Percentiles rank a stretch among this genome's conserved stretches.
These are phyloP conservation scores for Hirschioporus abietinus DNA, from an alignment of 768 basidiomycete species.

Conservation along the genomic window DNA sequence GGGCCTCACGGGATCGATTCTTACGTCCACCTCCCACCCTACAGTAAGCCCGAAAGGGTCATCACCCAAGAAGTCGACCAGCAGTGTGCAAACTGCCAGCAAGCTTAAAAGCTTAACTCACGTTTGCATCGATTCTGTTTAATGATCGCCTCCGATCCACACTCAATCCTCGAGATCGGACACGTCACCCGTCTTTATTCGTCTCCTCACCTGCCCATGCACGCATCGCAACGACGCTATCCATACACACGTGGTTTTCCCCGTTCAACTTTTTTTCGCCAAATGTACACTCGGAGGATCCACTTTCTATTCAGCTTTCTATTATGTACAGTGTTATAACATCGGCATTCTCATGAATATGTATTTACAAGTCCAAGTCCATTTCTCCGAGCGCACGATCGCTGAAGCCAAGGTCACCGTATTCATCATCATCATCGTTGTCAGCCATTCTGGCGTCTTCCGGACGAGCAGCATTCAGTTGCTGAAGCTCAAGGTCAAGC, in stretches of 20 bases:
- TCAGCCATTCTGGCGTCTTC: constrained; percentile 30
- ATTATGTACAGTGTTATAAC: constrained; percentile 4
- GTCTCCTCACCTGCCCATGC: constrained; percentile 4
- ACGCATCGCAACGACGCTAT: constrained; percentile 5
- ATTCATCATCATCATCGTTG: constrained; percentile 52
- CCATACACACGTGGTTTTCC: background rate
- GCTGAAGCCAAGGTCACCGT: constrained; percentile 57
- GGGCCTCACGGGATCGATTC: background rate
- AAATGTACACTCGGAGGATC: background rate
- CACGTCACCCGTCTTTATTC: background rate
- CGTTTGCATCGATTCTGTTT: constrained; percentile 25
- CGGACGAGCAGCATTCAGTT: constrained; percentile 25
- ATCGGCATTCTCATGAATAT: constrained; percentile 5
- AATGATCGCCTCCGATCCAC: constrained; percentile 36
- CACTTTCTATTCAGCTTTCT: constrained; percentile 1
- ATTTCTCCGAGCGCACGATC: constrained; percentile 58
- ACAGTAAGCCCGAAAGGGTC: constrained; percentile 51
- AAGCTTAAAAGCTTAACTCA: constrained; percentile 3
- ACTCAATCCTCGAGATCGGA: constrained; percentile 5
- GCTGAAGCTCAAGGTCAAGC: constrained; percentile 46
- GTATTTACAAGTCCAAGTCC: constrained; percentile 33
- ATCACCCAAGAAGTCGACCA: constrained; percentile 35
- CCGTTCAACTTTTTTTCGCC: background rate
- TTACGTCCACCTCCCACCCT: background rate
- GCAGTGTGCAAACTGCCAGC: constrained; percentile 13